Percentiles rank a stretch among this genome's conserved stretches.
Evolutionary conservation across 176 grass and related monocot species (phyloP).

Genomic region (Melocanna baccifera): DNA sequence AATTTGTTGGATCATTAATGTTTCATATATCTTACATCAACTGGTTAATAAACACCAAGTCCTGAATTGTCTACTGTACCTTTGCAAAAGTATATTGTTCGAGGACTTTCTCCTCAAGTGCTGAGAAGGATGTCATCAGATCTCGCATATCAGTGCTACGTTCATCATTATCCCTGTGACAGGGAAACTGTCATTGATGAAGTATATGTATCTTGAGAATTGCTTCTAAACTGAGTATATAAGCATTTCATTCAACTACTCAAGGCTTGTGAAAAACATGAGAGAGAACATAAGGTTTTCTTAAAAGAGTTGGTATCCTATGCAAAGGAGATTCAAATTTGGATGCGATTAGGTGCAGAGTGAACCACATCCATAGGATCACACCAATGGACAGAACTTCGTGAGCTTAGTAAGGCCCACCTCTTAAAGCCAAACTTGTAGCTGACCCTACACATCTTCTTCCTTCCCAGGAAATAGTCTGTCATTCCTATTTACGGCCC

Average conservation of each 20-base stretch:
- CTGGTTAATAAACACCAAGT: constrained; percentile 24
- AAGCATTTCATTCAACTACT: constrained; percentile 16
- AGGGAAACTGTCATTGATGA: constrained; percentile 22
- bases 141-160: constrained; percentile 75
- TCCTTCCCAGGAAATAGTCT: neutral
- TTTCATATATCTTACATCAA: neutral
- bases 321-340: neutral
- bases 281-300: neutral
- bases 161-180: constrained; percentile 76
- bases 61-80: constrained; percentile 45
- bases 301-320: constrained; percentile 5
- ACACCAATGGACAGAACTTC: neutral
- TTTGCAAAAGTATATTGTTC: constrained; percentile 92
- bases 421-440: neutral
- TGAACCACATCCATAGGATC: neutral
- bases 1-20: neutral
- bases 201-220: constrained; percentile 30
- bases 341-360: neutral
- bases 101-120: constrained; percentile 85
- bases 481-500: neutral
- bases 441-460: neutral
- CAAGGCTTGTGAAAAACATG: neutral
- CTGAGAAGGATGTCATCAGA: constrained; percentile 81
- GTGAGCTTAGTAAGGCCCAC: neutral
- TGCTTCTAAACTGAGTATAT: constrained; percentile 26